Conservation (phyloP, 495 filamentous ascomycete genomes). For the Aspergillus conjunctus region DNA sequence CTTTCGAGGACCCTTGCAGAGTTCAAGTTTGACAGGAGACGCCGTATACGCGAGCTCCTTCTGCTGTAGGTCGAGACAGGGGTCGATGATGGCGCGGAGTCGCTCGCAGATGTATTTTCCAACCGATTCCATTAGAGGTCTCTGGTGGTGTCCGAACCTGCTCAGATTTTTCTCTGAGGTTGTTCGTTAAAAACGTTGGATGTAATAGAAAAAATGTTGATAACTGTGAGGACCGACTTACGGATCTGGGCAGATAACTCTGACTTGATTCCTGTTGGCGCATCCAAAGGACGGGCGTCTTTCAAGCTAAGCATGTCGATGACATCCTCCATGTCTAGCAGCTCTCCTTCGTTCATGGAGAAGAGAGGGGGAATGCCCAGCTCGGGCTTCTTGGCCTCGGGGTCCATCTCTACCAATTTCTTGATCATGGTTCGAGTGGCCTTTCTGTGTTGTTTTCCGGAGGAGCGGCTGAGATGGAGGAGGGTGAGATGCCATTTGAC, state of each 20-base stretch:
- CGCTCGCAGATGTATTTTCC: background rate
- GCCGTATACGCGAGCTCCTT: background rate
- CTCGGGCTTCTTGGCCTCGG: background rate
- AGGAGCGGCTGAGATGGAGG: background rate
- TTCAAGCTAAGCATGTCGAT: background rate
- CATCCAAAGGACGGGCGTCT: background rate
- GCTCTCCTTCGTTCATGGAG: background rate
- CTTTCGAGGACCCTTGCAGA: background rate
- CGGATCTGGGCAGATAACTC: background rate
- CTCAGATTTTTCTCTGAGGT: too few species aligned
- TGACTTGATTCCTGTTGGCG: background rate
- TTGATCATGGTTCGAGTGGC: background rate
- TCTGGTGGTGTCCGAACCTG: too few species aligned
- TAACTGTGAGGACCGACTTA: too few species aligned
- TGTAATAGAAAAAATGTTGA: too few species aligned
- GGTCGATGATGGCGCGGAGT: background rate
- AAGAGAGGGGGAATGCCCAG: background rate
- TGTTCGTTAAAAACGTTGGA: too few species aligned
- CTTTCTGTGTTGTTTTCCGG: background rate
- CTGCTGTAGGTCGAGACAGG: background rate
- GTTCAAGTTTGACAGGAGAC: background rate
- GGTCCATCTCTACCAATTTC: background rate
- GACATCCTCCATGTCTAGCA: background rate
- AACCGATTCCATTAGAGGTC: too few species aligned
- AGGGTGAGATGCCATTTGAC: background rate